These are phyloP conservation scores for Salvia hispanica DNA, from an alignment of 257 asterid genomes.

Conservation along the genomic window DNA sequence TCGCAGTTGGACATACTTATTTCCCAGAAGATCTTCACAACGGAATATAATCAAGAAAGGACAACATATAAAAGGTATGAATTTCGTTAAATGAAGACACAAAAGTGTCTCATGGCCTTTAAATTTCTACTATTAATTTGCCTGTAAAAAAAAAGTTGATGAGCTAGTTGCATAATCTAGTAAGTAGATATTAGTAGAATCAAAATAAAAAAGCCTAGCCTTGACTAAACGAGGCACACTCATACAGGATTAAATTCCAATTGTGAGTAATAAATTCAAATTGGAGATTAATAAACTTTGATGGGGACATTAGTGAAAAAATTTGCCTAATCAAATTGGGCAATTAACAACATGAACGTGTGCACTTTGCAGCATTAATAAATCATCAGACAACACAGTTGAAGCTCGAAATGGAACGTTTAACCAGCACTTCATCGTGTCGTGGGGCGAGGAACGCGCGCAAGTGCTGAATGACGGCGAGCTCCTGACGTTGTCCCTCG, in stretches of 20 bases:
- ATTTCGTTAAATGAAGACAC: too few species aligned
- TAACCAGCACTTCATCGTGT: conserved; percentile 45
- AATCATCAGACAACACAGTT: conserved; percentile 17
- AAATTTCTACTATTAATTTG: too few species aligned
- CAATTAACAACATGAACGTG: background rate
- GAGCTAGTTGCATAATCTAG: too few species aligned
- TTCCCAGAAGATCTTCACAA: conserved; percentile 52
- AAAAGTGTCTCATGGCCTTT: too few species aligned
- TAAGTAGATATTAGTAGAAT: too few species aligned
- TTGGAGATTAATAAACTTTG: too few species aligned
- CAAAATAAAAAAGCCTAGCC: too few species aligned
- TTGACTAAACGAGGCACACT: too few species aligned
- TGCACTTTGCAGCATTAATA: conserved; percentile 8
- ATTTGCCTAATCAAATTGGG: background rate
- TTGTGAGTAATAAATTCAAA: too few species aligned
- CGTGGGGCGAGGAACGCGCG: conserved; percentile 72
- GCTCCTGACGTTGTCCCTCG: conserved; percentile 68
- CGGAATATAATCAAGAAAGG: conserved; percentile 45
- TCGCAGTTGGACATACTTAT: conserved; percentile 69
- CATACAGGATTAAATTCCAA: too few species aligned
- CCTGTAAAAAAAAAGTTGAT: too few species aligned
- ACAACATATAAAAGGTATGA: conserved; percentile 34
- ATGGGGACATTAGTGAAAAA: too few species aligned
- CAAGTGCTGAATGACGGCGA: conserved; percentile 60
- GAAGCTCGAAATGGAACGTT: conserved; percentile 57